These are phyloP conservation scores for Podaxis pistillaris DNA, from an alignment of 768 basidiomycete species.

Conservation along the genomic window DNA sequence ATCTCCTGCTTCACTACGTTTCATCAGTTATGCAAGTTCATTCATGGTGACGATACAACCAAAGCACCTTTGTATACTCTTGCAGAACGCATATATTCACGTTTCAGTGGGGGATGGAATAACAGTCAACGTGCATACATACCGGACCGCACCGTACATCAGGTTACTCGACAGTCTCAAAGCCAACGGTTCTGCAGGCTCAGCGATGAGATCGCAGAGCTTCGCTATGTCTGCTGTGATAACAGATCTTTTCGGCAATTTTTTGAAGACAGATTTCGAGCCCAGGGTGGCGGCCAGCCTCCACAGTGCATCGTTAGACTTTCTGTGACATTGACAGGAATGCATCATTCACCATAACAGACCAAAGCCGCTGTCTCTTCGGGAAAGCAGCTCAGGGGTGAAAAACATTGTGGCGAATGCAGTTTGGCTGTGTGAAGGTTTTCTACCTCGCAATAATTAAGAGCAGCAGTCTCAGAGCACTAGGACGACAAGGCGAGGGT, in stretches of 20 bases:
- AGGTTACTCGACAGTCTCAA: slow-evolving; percentile 85
- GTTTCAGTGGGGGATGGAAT: background rate
- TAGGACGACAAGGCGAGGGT: background rate
- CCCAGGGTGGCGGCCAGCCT: slow-evolving; percentile 94
- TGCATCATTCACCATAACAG: slow-evolving; percentile 62
- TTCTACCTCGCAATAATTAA: background rate
- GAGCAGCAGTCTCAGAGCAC: background rate
- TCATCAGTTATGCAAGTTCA: background rate
- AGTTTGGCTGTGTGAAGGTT: background rate
- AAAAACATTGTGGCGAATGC: slow-evolving; percentile 70
- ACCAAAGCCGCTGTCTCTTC: slow-evolving; percentile 85
- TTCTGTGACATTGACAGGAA: background rate
- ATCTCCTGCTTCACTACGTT: slow-evolving; percentile 78
- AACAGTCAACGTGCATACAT: slow-evolving; percentile 12
- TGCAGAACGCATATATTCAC: background rate
- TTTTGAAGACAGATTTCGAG: slow-evolving; percentile 82
- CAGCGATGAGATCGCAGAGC: slow-evolving; percentile 76
- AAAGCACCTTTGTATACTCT: slow-evolving; percentile 45
- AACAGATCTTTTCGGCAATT: slow-evolving; percentile 80
- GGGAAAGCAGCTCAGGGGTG: slow-evolving; percentile 74
- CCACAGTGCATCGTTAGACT: slow-evolving; percentile 5
- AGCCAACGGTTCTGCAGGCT: slow-evolving; percentile 85
- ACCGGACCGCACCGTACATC: slow-evolving; percentile 90
- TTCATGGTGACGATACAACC: background rate
- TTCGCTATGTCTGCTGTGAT: slow-evolving; percentile 79